phyloP scores from a whole-genome alignment of 169 alveolate species.

The Cyclospora cayetanensis region DNA sequence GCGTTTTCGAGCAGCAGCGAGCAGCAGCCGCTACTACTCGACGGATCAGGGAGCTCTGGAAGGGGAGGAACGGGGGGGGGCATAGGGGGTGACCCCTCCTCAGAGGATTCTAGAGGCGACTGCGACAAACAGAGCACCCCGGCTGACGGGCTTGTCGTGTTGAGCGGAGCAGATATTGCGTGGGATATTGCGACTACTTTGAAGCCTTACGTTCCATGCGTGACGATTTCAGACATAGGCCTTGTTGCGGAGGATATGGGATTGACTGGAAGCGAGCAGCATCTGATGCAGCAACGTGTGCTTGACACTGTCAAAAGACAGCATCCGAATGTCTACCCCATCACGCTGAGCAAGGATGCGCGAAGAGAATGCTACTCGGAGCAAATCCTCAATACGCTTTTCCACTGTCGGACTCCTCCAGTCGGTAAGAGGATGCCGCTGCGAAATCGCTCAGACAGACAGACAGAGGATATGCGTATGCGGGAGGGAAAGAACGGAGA shows the following conservation, averaged over 20 bases:
- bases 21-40: neutral
- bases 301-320: neutral
- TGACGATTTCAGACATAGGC: neutral
- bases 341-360: neutral
- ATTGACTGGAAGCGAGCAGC: neutral
- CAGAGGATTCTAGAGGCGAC: neutral
- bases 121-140: neutral
- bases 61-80: neutral
- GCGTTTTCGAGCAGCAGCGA: neutral
- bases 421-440: neutral
- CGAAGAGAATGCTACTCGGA: slow-evolving; percentile 10
- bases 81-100: neutral
- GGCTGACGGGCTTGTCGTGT: neutral
- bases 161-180: neutral
- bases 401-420: slow-evolving; percentile 58
- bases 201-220: neutral
- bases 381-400: slow-evolving; percentile 6
- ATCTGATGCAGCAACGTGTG: neutral
- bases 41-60: neutral
- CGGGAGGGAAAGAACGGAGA: no score
- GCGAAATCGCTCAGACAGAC: no score
- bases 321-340: neutral
- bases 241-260: neutral
- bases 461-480: no score
- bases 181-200: neutral